A percentile compares a stretch with the other conserved stretches of the same genome.
phyloP scores from a whole-genome alignment of 208 protist species.

The Herpetomonas tarakana region DNA sequence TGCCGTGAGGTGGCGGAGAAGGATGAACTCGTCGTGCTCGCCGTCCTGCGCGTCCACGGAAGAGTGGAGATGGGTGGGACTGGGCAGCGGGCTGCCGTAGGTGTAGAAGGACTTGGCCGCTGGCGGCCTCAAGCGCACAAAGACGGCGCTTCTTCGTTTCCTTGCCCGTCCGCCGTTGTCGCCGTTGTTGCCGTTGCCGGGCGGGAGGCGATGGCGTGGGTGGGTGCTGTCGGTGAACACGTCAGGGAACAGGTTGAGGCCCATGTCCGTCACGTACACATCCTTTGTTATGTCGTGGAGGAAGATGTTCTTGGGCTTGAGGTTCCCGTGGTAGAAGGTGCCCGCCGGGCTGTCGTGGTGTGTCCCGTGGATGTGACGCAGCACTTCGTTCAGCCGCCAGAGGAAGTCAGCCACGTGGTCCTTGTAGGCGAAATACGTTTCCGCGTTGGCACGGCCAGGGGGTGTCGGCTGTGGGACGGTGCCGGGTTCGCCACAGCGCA shows the following conservation, averaged over 20 bases:
- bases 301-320: constrained; percentile 58
- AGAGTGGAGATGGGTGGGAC: not conserved
- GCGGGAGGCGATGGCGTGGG: not conserved
- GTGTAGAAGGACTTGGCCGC: constrained; percentile 1
- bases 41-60: constrained; percentile 10
- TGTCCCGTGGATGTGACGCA: constrained; percentile 18
- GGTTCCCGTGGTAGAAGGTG: constrained; percentile 35
- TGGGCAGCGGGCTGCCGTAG: constrained; percentile 9
- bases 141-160: not conserved
- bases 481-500: too few relatives aligned
- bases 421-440: not conserved
- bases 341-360: not conserved
- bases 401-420: constrained; percentile 10
- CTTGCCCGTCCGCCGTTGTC: too few relatives aligned
- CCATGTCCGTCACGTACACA: constrained; percentile 20
- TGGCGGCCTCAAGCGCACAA: not conserved
- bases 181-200: not conserved
- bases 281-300: constrained; percentile 11
- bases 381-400: constrained; percentile 10
- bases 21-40: constrained; percentile 13
- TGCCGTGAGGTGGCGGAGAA: constrained; percentile 24
- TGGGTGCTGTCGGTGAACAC: constrained; percentile 11
- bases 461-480: too few relatives aligned
- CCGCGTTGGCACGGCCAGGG: too few relatives aligned
- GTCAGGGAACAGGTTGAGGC: constrained; percentile 10